Base-by-base conservation (phyloP, 495 filamentous ascomycete species). In the Penicillium soppii region DNA sequence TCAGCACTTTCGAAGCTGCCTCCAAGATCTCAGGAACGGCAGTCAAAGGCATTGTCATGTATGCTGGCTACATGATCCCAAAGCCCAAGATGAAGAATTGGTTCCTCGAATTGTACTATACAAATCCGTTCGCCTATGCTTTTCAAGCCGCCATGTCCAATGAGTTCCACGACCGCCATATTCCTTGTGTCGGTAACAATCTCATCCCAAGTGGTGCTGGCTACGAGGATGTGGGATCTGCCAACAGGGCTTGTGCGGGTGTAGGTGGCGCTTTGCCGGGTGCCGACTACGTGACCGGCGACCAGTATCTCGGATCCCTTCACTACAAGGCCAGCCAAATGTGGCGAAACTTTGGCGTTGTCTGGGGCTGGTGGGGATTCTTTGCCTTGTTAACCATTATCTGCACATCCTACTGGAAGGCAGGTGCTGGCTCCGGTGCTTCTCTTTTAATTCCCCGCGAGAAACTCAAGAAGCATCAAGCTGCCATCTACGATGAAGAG, bases 71-170 rank as follows among this genome's bases (percentile, higher is more conserved):
- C 63, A 75, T 89, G 42, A 86, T 94, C 39, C 80, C 84, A 1
- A 82, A 82, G 6, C 72, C 70, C 0, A 66, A 81, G 33, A 87
- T 92, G 80, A 77, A 83, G 50, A 77, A 81, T 0, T 95, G 90
- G 90, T 86, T 91, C 56, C 72, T 76, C 6, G 91, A 87, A 84
- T 58, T 92, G 2, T 78, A 77, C 43, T 86, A 78, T 59, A 73
- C 90, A 46, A 85, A 91, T 56, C 90, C 90, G 0, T 63, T 91
- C 5, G 70, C 80, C 1, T 95, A 90, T 58, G 79, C 79, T 0
- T 91, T 89, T 52, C 86, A 90, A 54, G 82, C 76, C 5, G 75
- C 84, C 7, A 52, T 89, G 15, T 69, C 79, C 1, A 88, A 82
- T 53, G 88, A 92, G 56, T 86, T 90, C 50, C 68, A 82, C 54